Evolutionary conservation across 345 rosid species (phyloP).

Genomic region (Sonneratia alba): DNA sequence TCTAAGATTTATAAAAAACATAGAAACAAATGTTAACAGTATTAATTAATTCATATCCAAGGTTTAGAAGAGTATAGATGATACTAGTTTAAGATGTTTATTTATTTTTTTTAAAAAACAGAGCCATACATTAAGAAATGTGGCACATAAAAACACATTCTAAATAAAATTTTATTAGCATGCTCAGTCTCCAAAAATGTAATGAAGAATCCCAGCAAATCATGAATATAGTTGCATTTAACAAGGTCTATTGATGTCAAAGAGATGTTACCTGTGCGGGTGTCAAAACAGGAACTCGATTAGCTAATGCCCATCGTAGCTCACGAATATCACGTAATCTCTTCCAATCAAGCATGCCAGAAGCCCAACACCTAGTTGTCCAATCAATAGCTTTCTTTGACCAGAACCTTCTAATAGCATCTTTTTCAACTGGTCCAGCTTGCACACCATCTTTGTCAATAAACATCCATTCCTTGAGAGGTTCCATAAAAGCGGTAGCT

Average conservation of each 20-base stretch:
- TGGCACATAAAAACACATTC: background rate
- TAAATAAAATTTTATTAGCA: background rate
- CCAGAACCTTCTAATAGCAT: conserved; percentile 90
- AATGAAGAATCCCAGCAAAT: background rate
- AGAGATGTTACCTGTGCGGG: conserved; percentile 64
- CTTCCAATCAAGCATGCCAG: conserved; percentile 97
- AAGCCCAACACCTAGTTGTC: conserved; percentile 88
- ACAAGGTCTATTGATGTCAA: background rate
- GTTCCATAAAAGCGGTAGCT: conserved; percentile 98
- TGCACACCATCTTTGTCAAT: conserved; percentile 63
- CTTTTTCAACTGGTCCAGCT: conserved; percentile 95
- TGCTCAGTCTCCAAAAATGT: background rate
- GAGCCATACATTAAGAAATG: background rate
- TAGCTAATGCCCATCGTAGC: conserved; percentile 92
- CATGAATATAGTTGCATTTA: background rate
- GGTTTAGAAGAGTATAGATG: background rate
- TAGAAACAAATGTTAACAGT: no score
- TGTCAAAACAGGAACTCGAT: conserved; percentile 90
- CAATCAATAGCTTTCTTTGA: conserved; percentile 83
- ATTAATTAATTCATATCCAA: background rate
- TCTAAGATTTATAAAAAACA: no score
- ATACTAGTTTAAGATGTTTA: background rate
- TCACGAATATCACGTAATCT: conserved; percentile 95
- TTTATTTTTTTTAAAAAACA: no score
- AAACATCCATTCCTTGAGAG: conserved; percentile 97